Conservation (phyloP, 352 stramenopile genomes). For the Phytophthora quininea region DNA sequence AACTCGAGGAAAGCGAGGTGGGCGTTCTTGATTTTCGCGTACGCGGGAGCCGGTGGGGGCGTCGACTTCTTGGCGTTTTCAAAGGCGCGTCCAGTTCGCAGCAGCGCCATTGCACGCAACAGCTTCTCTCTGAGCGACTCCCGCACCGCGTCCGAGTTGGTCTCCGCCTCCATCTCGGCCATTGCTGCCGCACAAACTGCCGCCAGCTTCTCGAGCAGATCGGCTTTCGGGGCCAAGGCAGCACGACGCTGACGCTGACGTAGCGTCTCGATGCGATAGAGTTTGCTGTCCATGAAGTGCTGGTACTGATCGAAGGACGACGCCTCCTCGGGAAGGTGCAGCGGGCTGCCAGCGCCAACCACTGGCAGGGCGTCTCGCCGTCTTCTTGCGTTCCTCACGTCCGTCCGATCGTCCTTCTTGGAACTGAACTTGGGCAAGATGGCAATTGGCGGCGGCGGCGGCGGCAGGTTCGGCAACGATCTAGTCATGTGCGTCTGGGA, state of each 20-base stretch:
- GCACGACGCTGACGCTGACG: conserved; percentile 49
- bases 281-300: conserved; percentile 56
- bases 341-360: conserved; percentile 2
- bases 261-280: conserved; percentile 36
- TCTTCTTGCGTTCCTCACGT: not conserved
- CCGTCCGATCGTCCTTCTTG: not conserved
- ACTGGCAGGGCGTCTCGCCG: conserved; percentile 12
- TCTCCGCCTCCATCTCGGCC: conserved; percentile 15
- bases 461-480: conserved; percentile 24
- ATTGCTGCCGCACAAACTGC: conserved; percentile 20
- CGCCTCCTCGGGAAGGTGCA: conserved; percentile 13
- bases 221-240: conserved; percentile 35
- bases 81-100: conserved; percentile 41
- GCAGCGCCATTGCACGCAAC: conserved; percentile 26
- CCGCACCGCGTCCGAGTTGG: conserved; percentile 1
- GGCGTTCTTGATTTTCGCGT: conserved; percentile 52
- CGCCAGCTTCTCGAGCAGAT: conserved; percentile 45
- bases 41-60: conserved; percentile 4
- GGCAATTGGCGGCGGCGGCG: conserved; percentile 9
- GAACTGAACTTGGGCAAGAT: conserved; percentile 8
- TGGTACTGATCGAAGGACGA: conserved; percentile 50
- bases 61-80: conserved; percentile 21
- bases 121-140: conserved; percentile 34
- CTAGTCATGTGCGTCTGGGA: conserved; percentile 1
- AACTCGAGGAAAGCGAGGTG: conserved; percentile 74